phyloP scores from a whole-genome alignment of 164 flowering plant species.

The Echeveria elegans region DNA sequence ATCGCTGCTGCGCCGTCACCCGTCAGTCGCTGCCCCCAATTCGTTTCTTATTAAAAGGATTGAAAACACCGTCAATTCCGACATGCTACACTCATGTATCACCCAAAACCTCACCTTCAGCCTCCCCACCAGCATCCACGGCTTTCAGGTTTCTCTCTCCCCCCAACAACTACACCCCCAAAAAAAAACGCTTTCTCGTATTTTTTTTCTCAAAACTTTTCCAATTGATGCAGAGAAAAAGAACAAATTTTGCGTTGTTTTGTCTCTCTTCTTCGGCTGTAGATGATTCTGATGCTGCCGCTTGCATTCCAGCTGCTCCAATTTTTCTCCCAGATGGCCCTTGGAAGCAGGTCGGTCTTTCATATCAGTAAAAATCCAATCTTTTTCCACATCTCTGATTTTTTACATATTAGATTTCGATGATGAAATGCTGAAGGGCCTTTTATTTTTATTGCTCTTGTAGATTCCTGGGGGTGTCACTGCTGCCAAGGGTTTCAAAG shows the following conservation, averaged over 20 bases:
- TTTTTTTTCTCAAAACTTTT: background rate
- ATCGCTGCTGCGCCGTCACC: too few relatives aligned
- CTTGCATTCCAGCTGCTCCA: conserved; percentile 65
- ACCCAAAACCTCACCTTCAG: background rate
- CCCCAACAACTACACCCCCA: too few relatives aligned
- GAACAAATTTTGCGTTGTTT: conserved; percentile 20
- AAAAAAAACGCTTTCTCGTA: background rate
- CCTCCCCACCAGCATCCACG: background rate
- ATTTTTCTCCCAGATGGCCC: conserved; percentile 85
- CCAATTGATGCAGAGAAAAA: conserved; percentile 6
- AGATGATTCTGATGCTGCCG: conserved; percentile 37
- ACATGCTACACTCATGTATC: conserved; percentile 1
- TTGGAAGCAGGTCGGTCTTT: conserved; percentile 56
- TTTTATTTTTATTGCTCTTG: conserved; percentile 1
- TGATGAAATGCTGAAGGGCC: too few relatives aligned
- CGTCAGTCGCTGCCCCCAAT: too few relatives aligned
- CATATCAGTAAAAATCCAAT: background rate
- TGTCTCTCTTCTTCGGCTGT: conserved; percentile 21
- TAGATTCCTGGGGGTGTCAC: conserved; percentile 91
- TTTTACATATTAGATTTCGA: background rate
- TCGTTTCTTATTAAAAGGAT: too few relatives aligned
- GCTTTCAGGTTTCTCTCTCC: background rate
- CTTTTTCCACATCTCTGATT: too few relatives aligned
- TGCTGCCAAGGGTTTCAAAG: conserved; percentile 91
- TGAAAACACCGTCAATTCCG: background rate